Conservation (phyloP, 805 yeast genomes). For the Hemisphaericaspora nanyangensis region DNA sequence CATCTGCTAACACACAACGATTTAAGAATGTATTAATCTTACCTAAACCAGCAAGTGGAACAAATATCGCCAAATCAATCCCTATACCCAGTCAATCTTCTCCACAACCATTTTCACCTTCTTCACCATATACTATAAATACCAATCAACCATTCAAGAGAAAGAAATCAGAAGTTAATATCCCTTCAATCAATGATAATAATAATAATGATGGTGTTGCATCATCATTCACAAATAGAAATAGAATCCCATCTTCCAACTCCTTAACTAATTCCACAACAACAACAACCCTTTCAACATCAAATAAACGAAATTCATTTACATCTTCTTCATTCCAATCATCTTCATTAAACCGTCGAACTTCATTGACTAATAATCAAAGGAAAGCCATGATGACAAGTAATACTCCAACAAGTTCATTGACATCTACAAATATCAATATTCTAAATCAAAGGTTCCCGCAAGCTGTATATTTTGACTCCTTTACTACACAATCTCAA, state of each 20-base stretch:
- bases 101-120: constrained; percentile 7
- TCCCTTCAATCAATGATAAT: constrained; percentile 1
- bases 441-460: constrained; percentile 18
- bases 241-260: constrained; percentile 6
- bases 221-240: constrained; percentile 7
- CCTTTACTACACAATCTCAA: too few species aligned
- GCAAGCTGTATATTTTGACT: constrained; percentile 18
- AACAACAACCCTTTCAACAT: constrained; percentile 8
- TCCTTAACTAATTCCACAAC: constrained; percentile 5
- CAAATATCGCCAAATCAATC: constrained; percentile 19
- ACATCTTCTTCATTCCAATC: constrained; percentile 3
- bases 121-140: constrained; percentile 11
- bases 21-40: constrained; percentile 38
- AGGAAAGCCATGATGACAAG: constrained; percentile 2
- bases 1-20: constrained; percentile 18
- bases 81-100: constrained; percentile 23
- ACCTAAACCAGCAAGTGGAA: constrained; percentile 31
- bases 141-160: constrained; percentile 36
- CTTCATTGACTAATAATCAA: constrained; percentile 7
- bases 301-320: constrained; percentile 9
- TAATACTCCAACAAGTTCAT: constrained; percentile 13
- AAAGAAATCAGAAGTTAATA: constrained; percentile 36
- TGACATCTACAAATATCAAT: constrained; percentile 22
- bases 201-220: constrained; percentile 2
- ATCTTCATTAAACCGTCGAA: constrained; percentile 8